Percentiles rank a stretch among this genome's conserved stretches.
Evolutionary conservation across 495 filamentous ascomycete genomes (phyloP).

Genomic region (Xylaria castorea): DNA sequence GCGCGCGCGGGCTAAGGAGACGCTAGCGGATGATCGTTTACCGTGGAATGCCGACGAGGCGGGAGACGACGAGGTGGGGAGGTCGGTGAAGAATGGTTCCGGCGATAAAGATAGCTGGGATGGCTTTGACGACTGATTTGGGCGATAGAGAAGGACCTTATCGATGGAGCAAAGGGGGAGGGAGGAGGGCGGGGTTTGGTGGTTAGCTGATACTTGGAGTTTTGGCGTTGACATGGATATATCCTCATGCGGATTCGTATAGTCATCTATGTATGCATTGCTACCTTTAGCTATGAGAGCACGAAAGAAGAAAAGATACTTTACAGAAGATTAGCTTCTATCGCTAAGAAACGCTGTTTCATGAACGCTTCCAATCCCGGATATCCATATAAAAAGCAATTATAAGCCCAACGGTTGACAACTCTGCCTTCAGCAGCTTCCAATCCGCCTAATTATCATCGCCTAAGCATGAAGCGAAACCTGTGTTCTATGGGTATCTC

Average conservation of each 20-base stretch:
- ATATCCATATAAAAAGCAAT: neutral
- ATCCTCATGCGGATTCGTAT: conserved; percentile 26
- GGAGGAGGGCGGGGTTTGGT: neutral
- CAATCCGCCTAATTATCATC: neutral
- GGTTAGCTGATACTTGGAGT: conserved; percentile 19
- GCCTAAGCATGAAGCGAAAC: neutral
- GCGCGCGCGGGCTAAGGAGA: conserved; percentile 71
- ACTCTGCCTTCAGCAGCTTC: neutral
- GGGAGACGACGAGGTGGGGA: conserved; percentile 33
- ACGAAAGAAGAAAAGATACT: neutral
- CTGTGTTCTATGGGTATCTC: conserved; percentile 28
- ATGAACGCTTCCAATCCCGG: conserved; percentile 14
- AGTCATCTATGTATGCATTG: conserved; percentile 24
- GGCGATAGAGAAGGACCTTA: neutral
- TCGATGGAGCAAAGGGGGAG: neutral
- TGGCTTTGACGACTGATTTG: conserved; percentile 69
- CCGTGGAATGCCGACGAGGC: conserved; percentile 50
- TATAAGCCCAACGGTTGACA: neutral
- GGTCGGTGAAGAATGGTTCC: conserved; percentile 49
- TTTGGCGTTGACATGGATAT: conserved; percentile 31
- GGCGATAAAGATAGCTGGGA: conserved; percentile 68
- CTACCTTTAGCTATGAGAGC: conserved; percentile 17
- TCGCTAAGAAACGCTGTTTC: conserved; percentile 3
- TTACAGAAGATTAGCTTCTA: conserved; percentile 1
- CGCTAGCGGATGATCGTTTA: conserved; percentile 77